Conservation (phyloP, 2,329 filamentous ascomycete genomes). For the Aspergillus sp. region DNA sequence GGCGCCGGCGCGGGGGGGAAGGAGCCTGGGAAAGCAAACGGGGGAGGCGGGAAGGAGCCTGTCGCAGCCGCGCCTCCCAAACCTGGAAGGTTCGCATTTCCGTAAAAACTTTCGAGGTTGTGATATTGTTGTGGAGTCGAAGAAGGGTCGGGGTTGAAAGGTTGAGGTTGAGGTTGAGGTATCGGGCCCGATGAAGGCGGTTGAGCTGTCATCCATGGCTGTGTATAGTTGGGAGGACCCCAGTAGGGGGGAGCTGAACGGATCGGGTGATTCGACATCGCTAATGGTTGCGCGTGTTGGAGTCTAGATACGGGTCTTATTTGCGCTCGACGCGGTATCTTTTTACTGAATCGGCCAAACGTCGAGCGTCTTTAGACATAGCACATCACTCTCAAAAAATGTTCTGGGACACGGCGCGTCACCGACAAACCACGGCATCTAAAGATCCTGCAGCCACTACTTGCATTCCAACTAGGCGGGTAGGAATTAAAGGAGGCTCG, state of each 20-base stretch:
- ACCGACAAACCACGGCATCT: not conserved
- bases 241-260: conserved; percentile 47
- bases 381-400: conserved; percentile 20
- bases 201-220: conserved; percentile 39
- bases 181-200: conserved; percentile 22
- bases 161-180: conserved; percentile 26
- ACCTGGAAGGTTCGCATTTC: conserved; percentile 32
- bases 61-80: conserved; percentile 24
- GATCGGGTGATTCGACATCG: conserved; percentile 48
- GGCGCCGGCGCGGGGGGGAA: conserved; percentile 34
- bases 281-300: conserved; percentile 3
- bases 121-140: conserved; percentile 24
- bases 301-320: not conserved
- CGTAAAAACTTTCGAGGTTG: conserved; percentile 25
- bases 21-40: conserved; percentile 32
- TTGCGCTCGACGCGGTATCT: conserved; percentile 8
- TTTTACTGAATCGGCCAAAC: conserved; percentile 4
- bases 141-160: conserved; percentile 26
- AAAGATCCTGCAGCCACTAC: not conserved
- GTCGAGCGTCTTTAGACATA: conserved; percentile 15
- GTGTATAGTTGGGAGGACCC: conserved; percentile 34
- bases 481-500: not conserved
- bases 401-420: conserved; percentile 3
- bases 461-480: not conserved
- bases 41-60: conserved; percentile 28